A percentile compares a stretch with the other conserved stretches of the same genome.
Evolutionary conservation across 2,329 filamentous ascomycete species (phyloP).

Genomic region (Achaetomium macrosporum): DNA sequence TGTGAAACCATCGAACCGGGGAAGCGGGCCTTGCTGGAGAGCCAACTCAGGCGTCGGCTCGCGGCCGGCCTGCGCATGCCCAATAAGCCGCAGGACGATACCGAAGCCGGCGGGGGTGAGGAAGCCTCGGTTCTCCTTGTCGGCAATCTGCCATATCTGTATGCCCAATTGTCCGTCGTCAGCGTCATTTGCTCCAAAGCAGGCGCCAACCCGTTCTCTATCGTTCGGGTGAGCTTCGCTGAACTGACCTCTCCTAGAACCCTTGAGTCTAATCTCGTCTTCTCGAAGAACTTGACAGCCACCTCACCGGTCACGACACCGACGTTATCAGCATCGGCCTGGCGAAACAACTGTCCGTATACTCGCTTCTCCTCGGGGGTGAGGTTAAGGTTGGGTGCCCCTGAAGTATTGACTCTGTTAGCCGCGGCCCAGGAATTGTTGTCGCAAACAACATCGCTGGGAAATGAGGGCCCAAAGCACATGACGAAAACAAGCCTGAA

Average conservation of each 20-base stretch:
- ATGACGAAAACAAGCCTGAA: constrained; percentile 5
- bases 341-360: constrained; percentile 87
- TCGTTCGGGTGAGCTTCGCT: neutral
- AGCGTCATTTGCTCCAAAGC: constrained; percentile 16
- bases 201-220: neutral
- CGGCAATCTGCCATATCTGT: constrained; percentile 98
- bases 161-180: constrained; percentile 16
- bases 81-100: constrained; percentile 87
- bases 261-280: constrained; percentile 80
- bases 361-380: constrained; percentile 87
- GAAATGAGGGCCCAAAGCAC: neutral
- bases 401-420: constrained; percentile 29
- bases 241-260: constrained; percentile 77
- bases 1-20: constrained; percentile 78
- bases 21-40: constrained; percentile 78
- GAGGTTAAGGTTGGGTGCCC: constrained; percentile 70
- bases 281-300: constrained; percentile 96
- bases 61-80: constrained; percentile 85
- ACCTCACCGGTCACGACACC: constrained; percentile 94
- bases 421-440: neutral
- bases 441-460: neutral
- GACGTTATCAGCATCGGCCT: constrained; percentile 85
- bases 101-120: constrained; percentile 90
- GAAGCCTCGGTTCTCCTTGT: constrained; percentile 91
- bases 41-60: constrained; percentile 77